A percentile compares a stretch with the other conserved stretches of the same genome.
Evolutionary conservation across 768 basidiomycete species (phyloP).

Genomic region (Botryobasidium botryosum): DNA sequence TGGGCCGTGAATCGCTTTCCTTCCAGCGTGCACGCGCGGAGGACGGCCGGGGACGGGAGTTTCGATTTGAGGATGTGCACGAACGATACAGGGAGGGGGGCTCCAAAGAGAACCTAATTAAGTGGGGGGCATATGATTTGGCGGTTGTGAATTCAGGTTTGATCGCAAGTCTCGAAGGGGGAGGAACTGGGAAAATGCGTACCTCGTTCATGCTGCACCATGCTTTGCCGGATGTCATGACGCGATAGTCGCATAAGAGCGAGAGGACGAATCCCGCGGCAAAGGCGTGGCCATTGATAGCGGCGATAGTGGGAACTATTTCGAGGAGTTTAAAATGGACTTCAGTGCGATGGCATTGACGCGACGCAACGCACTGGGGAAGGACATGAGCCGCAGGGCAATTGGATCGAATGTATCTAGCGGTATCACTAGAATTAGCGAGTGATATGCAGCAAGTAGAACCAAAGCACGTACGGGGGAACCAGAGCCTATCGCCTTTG

Average conservation of each 20-base stretch:
- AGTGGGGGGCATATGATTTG: background rate
- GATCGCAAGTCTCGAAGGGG: too few relatives aligned
- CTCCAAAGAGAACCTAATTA: conserved; percentile 21
- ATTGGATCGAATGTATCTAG: conserved; percentile 62
- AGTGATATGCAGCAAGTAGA: conserved; percentile 25
- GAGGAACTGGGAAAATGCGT: background rate
- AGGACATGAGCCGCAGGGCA: conserved; percentile 46
- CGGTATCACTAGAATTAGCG: conserved; percentile 7
- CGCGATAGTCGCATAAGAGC: conserved; percentile 23
- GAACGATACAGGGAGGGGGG: conserved; percentile 24
- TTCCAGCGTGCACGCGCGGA: conserved; percentile 21
- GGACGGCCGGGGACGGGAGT: conserved; percentile 17
- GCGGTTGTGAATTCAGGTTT: conserved; percentile 1
- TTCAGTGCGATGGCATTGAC: background rate
- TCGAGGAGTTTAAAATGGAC: background rate
- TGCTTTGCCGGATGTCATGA: conserved; percentile 2
- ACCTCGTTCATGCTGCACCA: conserved; percentile 24
- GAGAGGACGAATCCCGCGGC: conserved; percentile 28
- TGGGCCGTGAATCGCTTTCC: conserved; percentile 23
- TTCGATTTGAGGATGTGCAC: conserved; percentile 19
- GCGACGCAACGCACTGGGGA: conserved; percentile 40
- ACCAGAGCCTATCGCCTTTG: conserved; percentile 1
- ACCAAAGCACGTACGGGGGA: conserved; percentile 34
- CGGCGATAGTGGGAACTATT: conserved; percentile 47
- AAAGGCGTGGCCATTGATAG: conserved; percentile 24